Conservation (phyloP, 225 moss, liverwort and hornwort genomes). For the Straminergon stramineum region DNA sequence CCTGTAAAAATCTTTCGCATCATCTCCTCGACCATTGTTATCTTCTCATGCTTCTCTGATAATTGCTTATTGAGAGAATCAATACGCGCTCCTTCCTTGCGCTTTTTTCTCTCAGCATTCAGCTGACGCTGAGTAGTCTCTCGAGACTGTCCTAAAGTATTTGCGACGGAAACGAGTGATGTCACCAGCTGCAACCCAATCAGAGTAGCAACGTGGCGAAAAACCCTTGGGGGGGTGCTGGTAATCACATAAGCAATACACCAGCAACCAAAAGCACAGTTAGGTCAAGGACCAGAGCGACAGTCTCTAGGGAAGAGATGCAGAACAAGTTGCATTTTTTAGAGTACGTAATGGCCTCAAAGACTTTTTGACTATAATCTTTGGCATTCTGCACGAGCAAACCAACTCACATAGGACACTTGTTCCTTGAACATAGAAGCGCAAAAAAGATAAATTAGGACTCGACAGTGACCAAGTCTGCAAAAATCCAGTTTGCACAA, state of each 20-base stretch:
- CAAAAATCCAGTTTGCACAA: background rate
- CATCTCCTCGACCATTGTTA: conserved; percentile 94
- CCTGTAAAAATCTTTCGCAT: conserved; percentile 97
- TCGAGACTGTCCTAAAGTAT: conserved; percentile 76
- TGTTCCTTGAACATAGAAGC: background rate
- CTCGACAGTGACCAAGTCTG: background rate
- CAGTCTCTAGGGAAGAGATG: background rate
- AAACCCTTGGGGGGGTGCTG: conserved; percentile 84
- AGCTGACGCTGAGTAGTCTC: conserved; percentile 96
- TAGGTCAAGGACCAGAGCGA: background rate
- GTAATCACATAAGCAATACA: background rate
- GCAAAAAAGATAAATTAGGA: background rate
- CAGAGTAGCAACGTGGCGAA: conserved; percentile 85
- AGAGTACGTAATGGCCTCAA: background rate
- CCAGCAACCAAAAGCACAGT: conserved; percentile 1
- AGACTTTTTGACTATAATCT: background rate
- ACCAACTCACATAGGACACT: background rate
- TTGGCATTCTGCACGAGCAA: background rate
- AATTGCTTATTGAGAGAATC: conserved; percentile 81
- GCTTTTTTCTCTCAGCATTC: conserved; percentile 92
- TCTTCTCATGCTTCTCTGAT: conserved; percentile 93
- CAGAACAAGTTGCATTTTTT: background rate
- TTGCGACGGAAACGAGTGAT: conserved; percentile 85
- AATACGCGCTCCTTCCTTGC: conserved; percentile 87
- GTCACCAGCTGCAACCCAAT: conserved; percentile 92